Evolutionary conservation across 176 grass and related monocot species (phyloP).

Genomic region (Themeda triandra): DNA sequence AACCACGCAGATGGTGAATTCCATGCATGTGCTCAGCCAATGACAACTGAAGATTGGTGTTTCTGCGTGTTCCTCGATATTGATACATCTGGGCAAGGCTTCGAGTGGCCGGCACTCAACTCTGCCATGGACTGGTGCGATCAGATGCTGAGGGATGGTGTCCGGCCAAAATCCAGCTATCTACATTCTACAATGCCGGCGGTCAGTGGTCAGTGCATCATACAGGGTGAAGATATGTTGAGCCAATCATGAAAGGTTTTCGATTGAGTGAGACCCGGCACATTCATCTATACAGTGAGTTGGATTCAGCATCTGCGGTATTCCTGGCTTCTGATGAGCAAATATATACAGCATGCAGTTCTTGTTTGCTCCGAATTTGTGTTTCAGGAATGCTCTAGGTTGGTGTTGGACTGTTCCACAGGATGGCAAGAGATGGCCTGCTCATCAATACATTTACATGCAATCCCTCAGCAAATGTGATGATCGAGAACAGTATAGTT

Average conservation of each 20-base stretch:
- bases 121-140: constrained; percentile 15
- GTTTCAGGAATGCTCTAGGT: constrained; percentile 41
- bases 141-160: constrained; percentile 1
- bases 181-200: constrained; percentile 18
- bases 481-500: constrained; percentile 37
- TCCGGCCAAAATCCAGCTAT: constrained; percentile 17
- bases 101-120: background rate
- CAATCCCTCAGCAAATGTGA: constrained; percentile 49
- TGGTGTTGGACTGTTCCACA: constrained; percentile 57
- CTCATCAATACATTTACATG: constrained; percentile 45
- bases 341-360: constrained; percentile 52
- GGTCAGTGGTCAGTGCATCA: constrained; percentile 28
- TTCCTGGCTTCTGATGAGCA: constrained; percentile 32
- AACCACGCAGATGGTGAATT: background rate
- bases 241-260: constrained; percentile 46
- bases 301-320: constrained; percentile 46
- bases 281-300: constrained; percentile 47
- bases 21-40: background rate
- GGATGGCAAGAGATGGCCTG: constrained; percentile 50
- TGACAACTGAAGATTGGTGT: background rate
- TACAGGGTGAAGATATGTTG: constrained; percentile 49
- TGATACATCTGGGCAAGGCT: constrained; percentile 8
- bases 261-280: constrained; percentile 23
- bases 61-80: background rate
- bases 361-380: constrained; percentile 29